Conservation (phyloP, 2,329 filamentous ascomycete species). For the Aureobasidium subglaciale region DNA sequence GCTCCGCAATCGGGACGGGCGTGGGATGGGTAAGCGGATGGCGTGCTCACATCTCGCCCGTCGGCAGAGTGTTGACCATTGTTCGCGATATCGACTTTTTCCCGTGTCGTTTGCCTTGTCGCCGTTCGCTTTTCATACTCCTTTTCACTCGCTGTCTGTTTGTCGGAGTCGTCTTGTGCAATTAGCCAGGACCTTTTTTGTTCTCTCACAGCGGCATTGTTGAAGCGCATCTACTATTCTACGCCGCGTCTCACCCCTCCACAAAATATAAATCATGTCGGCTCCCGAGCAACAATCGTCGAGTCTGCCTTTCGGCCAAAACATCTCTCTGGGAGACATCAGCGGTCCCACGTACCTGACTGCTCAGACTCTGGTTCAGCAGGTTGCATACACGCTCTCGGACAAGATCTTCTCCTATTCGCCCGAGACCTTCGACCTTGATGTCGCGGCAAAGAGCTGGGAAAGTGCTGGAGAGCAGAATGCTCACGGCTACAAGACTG, state of each 20-base stretch:
- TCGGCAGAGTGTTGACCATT: not conserved
- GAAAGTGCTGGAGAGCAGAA: slow-evolving; percentile 63
- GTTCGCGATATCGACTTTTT: not conserved
- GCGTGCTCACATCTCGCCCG: not conserved
- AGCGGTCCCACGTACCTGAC: slow-evolving; percentile 87
- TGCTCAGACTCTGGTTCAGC: slow-evolving; percentile 87
- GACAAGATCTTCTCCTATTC: slow-evolving; percentile 98
- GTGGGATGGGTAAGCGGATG: slow-evolving; percentile 2
- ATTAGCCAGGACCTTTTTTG: not conserved
- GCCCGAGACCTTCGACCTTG: slow-evolving; percentile 85
- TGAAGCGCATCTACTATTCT: not conserved
- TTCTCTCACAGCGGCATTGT: slow-evolving; percentile 1
- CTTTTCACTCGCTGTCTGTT: slow-evolving; percentile 6
- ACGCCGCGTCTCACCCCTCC: not conserved
- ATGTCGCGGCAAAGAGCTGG: slow-evolving; percentile 77
- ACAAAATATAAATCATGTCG: not conserved
- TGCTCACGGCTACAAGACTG: slow-evolving; percentile 71
- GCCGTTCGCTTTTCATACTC: not conserved
- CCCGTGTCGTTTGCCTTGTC: not conserved
- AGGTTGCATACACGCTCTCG: slow-evolving; percentile 88
- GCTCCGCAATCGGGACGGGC: not conserved
- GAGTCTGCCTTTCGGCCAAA: slow-evolving; percentile 47
- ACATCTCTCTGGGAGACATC: slow-evolving; percentile 52
- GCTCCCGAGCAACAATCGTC: slow-evolving; percentile 31
- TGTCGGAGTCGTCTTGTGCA: slow-evolving; percentile 6